Conservation (phyloP, 768 basidiomycete genomes). For the Leccinum sublutescens region DNA sequence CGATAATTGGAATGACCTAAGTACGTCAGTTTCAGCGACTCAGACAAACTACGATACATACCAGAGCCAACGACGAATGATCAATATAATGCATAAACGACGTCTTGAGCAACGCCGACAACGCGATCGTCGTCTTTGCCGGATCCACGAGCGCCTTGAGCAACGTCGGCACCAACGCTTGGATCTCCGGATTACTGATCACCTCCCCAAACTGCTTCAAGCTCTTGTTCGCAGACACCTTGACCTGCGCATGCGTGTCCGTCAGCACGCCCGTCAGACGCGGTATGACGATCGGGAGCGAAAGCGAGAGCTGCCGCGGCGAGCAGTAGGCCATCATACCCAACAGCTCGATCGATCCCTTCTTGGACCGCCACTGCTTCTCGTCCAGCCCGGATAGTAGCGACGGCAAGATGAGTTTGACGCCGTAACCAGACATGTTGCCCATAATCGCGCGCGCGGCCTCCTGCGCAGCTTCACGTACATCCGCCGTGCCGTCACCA, state of each 20-base stretch:
- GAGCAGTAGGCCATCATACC: slow-evolving; percentile 99
- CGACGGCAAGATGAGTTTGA: slow-evolving; percentile 92
- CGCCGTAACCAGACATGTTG: slow-evolving; percentile 89
- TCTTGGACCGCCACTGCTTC: slow-evolving; percentile 98
- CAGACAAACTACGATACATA: slow-evolving; percentile 33
- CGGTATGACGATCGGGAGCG: slow-evolving; percentile 94
- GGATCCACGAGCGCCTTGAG: slow-evolving; percentile 97
- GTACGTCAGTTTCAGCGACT: not conserved
- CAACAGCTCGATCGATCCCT: slow-evolving; percentile 93
- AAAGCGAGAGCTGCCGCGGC: slow-evolving; percentile 89
- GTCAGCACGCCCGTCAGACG: slow-evolving; percentile 93
- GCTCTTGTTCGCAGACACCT: slow-evolving; percentile 88
- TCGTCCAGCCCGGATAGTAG: slow-evolving; percentile 90
- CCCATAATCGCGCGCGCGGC: slow-evolving; percentile 94
- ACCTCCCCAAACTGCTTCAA: slow-evolving; percentile 98
- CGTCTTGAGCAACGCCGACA: slow-evolving; percentile 85
- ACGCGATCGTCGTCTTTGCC: slow-evolving; percentile 80
- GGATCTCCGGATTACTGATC: slow-evolving; percentile 96
- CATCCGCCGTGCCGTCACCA: slow-evolving; percentile 83
- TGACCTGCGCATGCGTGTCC: slow-evolving; percentile 96
- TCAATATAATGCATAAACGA: slow-evolving; percentile 99
- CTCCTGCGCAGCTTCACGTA: slow-evolving; percentile 91
- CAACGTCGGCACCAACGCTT: slow-evolving; percentile 81
- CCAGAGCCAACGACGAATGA: slow-evolving; percentile 90
- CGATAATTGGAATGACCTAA: slow-evolving; percentile 91